A percentile compares a stretch with the other conserved stretches of the same genome.
Evolutionary conservation across 257 asterid genomes (phyloP).

Genomic region (Nicotiana sylvestris): DNA sequence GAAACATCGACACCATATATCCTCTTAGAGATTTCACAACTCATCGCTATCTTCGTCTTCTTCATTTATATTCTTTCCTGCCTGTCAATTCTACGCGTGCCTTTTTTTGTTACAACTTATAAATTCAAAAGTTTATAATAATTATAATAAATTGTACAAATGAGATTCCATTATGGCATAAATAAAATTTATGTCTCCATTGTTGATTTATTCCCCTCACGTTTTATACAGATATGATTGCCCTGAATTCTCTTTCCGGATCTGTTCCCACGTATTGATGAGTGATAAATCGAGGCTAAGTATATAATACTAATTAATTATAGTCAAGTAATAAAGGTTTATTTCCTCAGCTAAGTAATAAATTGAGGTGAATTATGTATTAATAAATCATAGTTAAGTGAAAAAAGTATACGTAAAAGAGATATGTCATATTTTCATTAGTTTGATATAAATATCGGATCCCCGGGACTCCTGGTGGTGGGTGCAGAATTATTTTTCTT

Average conservation of each 20-base stretch:
- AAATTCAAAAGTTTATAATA: neutral
- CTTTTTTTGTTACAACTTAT: neutral
- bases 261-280: neutral
- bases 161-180: neutral
- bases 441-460: neutral
- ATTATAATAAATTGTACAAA: neutral
- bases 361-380: too few relatives aligned
- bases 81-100: neutral
- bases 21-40: conserved; percentile 22
- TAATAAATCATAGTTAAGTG: neutral
- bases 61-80: neutral
- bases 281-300: neutral
- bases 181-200: neutral
- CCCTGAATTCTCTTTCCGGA: neutral
- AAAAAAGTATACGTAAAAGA: too few relatives aligned
- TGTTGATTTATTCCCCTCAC: neutral
- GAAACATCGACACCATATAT: neutral
- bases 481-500: neutral
- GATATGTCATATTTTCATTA: neutral
- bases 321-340: neutral
- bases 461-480: too few relatives aligned
- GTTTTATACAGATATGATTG: neutral
- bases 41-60: conserved; percentile 16
- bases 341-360: neutral
- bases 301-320: neutral